Conservation (phyloP, 352 stramenopile genomes). For the Globisporangium cederbergense region DNA sequence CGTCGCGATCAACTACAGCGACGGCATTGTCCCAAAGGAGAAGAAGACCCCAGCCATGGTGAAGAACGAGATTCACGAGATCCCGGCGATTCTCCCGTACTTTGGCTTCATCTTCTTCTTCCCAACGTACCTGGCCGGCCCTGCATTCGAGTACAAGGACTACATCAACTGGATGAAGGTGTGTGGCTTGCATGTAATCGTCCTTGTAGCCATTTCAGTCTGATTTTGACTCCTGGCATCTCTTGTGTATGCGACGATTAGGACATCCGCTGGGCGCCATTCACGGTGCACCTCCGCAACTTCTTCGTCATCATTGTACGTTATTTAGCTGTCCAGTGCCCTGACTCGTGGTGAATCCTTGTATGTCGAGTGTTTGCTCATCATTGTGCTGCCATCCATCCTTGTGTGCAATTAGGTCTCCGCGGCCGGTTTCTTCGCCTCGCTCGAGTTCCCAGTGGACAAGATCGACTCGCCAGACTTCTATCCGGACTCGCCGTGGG, state of each 20-base stretch:
- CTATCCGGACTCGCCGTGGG: conserved; percentile 54
- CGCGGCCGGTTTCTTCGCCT: conserved; percentile 64
- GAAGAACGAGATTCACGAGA: conserved; percentile 66
- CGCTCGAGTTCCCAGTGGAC: conserved; percentile 73
- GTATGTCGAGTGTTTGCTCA: not conserved
- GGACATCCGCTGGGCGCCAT: conserved; percentile 57
- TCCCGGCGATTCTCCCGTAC: conserved; percentile 67
- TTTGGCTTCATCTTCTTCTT: conserved; percentile 88
- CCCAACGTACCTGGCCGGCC: conserved; percentile 80
- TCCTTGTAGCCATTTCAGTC: not conserved
- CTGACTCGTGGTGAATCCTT: not conserved
- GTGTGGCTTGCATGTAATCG: not conserved
- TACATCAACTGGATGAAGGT: conserved; percentile 82
- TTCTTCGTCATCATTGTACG: conserved; percentile 70
- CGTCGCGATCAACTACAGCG: conserved; percentile 81
- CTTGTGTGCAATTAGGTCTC: conserved; percentile 40
- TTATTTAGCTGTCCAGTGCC: not conserved
- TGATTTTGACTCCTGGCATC: not conserved
- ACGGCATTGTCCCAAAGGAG: conserved; percentile 63
- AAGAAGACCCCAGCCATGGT: conserved; percentile 69
- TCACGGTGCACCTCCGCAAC: conserved; percentile 67
- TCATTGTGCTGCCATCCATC: not conserved
- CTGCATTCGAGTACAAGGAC: conserved; percentile 84
- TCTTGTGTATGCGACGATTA: conserved; percentile 11
- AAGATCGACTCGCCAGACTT: conserved; percentile 78